Evolutionary conservation across 208 protist species (phyloP).

Genomic region (Lotmaria passim): DNA sequence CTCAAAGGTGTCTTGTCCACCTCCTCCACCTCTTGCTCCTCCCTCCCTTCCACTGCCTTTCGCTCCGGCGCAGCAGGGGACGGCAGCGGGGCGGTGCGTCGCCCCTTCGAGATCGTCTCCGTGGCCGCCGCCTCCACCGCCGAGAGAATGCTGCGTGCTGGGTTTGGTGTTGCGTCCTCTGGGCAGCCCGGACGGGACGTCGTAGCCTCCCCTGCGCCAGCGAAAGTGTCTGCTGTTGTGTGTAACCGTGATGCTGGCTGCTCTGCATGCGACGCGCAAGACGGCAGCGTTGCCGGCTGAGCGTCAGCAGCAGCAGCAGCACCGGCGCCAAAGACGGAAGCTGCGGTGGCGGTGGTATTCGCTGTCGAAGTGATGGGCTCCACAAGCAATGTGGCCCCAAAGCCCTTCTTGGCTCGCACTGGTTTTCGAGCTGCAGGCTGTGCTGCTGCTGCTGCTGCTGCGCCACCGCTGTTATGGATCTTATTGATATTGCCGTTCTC

Average conservation of each 20-base stretch:
- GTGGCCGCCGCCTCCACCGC: conserved; percentile 30
- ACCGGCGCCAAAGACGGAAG: background rate
- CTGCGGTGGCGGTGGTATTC: background rate
- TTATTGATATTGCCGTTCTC: no score
- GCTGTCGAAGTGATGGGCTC: conserved; percentile 19
- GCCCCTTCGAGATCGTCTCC: conserved; percentile 10
- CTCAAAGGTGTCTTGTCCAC: no score
- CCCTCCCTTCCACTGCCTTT: background rate
- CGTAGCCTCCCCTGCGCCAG: no score
- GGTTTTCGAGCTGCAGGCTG: background rate
- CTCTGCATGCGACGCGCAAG: no score
- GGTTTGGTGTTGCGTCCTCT: conserved; percentile 23
- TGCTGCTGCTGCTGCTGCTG: no score
- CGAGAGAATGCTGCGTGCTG: conserved; percentile 27
- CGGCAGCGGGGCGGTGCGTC: background rate
- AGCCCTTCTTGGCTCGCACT: conserved; percentile 6
- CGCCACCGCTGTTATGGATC: no score
- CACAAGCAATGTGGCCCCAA: conserved; percentile 21
- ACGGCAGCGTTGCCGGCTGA: background rate
- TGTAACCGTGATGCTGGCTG: no score
- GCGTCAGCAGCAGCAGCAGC: background rate
- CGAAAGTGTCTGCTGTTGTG: no score
- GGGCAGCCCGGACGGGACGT: background rate
- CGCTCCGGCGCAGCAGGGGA: background rate
- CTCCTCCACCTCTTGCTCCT: background rate